These are phyloP conservation scores for Leavenworthia alabamica DNA, from an alignment of 345 rosid species.

Conservation along the genomic window DNA sequence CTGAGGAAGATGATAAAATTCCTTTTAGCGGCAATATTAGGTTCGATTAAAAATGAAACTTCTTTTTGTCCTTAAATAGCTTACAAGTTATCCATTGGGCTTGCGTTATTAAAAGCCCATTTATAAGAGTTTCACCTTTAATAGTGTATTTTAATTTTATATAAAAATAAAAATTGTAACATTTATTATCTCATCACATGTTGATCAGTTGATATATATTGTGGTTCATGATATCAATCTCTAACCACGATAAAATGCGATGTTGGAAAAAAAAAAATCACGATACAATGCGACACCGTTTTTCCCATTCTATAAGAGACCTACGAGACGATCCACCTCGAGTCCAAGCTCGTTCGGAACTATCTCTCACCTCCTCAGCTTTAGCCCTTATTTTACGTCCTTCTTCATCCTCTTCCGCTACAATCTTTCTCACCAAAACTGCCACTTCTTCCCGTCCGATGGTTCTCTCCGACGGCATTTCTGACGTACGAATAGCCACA, in stretches of 20 bases:
- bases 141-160: too few relatives aligned
- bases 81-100: too few relatives aligned
- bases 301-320: slow-evolving; percentile 31
- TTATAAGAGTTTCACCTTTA: too few relatives aligned
- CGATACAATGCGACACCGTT: slow-evolving; percentile 7
- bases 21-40: too few relatives aligned
- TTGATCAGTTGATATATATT: not conserved
- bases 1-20: too few relatives aligned
- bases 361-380: slow-evolving; percentile 26
- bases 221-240: not conserved
- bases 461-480: slow-evolving; percentile 2
- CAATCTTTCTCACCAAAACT: slow-evolving; percentile 33
- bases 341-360: slow-evolving; percentile 32
- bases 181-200: too few relatives aligned
- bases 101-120: too few relatives aligned
- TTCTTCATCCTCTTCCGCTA: slow-evolving; percentile 33
- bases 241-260: not conserved
- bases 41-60: too few relatives aligned
- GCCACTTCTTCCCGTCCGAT: slow-evolving; percentile 42
- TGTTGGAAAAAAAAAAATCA: too few relatives aligned
- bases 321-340: slow-evolving; percentile 40
- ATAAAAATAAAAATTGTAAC: too few relatives aligned
- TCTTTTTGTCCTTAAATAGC: too few relatives aligned
- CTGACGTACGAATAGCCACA: slow-evolving; percentile 37
- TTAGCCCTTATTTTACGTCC: slow-evolving; percentile 29